Percentiles rank a stretch among this genome's conserved stretches.
phyloP scores from a whole-genome alignment of 2,329 filamentous ascomycete species.

The Onygena corvina region DNA sequence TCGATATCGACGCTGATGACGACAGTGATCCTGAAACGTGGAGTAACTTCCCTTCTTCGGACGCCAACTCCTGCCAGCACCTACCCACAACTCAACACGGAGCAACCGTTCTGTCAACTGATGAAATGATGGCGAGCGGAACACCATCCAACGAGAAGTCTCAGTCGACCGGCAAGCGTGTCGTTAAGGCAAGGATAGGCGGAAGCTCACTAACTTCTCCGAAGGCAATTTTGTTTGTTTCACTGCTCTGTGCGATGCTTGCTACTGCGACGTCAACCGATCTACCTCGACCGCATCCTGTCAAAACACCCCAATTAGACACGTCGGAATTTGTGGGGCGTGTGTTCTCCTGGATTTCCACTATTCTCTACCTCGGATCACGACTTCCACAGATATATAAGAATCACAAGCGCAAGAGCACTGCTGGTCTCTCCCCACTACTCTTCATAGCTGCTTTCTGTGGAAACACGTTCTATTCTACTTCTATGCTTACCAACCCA shows the following conservation, averaged over 20 bases:
- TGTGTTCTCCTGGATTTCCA: constrained; percentile 46
- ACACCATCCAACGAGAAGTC: constrained; percentile 27
- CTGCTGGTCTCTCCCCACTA: constrained; percentile 49
- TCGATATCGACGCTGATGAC: constrained; percentile 20
- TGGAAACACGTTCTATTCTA: constrained; percentile 56
- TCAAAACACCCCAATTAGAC: constrained; percentile 19
- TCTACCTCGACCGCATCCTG: constrained; percentile 13
- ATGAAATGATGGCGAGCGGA: constrained; percentile 10
- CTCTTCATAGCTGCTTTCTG: constrained; percentile 56
- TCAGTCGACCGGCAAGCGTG: constrained; percentile 20
- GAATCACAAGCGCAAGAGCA: constrained; percentile 51
- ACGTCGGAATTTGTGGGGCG: constrained; percentile 37
- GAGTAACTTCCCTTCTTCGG: constrained; percentile 29
- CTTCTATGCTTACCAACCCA: constrained; percentile 51
- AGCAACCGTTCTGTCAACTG: constrained; percentile 16
- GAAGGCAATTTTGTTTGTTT: constrained; percentile 35
- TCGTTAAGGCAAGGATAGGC: constrained; percentile 19
- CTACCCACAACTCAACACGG: constrained; percentile 15
- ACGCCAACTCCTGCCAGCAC: constrained; percentile 20
- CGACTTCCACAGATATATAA: constrained; percentile 55
- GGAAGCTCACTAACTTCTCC: constrained; percentile 27
- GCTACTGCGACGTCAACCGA: constrained; percentile 32
- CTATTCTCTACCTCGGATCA: constrained; percentile 46
- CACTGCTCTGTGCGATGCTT: constrained; percentile 35
- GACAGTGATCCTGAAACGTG: constrained; percentile 23